A percentile compares a stretch with the other conserved stretches of the same genome.
Evolutionary conservation across 306 rosid genomes (phyloP).

Genomic region (Cyclanthera cordifolia): DNA sequence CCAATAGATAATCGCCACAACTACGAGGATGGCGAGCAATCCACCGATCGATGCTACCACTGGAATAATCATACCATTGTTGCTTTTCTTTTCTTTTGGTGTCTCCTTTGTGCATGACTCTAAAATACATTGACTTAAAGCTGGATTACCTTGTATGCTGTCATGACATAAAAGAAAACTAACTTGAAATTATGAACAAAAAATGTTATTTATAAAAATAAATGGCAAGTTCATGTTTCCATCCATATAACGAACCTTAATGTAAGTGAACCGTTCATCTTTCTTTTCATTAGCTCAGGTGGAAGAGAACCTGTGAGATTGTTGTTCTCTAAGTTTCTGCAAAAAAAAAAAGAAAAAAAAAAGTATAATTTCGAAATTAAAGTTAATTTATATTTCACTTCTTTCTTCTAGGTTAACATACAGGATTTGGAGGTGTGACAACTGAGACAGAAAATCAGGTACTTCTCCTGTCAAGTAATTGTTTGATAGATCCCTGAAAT

Average conservation of each 20-base stretch:
- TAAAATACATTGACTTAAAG: no score
- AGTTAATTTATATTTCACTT: not conserved
- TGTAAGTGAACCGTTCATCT: constrained; percentile 19
- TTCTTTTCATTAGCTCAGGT: constrained; percentile 21
- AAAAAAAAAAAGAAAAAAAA: not conserved
- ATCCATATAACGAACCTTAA: constrained; percentile 16
- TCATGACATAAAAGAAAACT: no score
- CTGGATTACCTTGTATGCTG: no score
- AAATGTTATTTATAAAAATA: no score
- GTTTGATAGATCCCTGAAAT: constrained; percentile 45
- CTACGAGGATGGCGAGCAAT: constrained; percentile 20
- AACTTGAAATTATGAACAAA: no score
- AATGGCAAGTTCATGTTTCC: no score
- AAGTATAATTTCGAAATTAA: no score
- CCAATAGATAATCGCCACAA: constrained; percentile 8
- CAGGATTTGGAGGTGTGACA: no score
- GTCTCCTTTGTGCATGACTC: constrained; percentile 13
- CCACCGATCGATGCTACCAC: constrained; percentile 41
- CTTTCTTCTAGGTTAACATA: no score
- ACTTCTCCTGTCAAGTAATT: constrained; percentile 30
- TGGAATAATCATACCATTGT: constrained; percentile 22
- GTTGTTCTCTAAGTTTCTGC: constrained; percentile 30
- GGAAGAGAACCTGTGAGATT: constrained; percentile 28
- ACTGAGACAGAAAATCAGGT: constrained; percentile 19
- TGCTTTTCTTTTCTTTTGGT: not conserved